Evolutionary conservation across 352 stramenopile genomes (phyloP).

Genomic region (Phytophthora kernoviae): DNA sequence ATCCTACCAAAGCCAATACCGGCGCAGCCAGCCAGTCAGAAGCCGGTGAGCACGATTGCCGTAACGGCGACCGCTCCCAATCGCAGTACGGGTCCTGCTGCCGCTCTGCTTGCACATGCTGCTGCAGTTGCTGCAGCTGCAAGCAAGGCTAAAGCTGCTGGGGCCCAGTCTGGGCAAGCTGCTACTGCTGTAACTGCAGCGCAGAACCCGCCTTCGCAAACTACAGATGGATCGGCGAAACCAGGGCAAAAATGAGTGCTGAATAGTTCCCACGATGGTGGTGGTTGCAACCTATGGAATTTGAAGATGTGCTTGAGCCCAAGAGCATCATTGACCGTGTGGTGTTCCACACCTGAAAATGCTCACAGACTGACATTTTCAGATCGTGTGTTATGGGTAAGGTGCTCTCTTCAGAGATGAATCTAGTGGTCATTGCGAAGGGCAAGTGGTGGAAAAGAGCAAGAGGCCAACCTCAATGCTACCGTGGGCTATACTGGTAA

Average conservation of each 20-base stretch:
- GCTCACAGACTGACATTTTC: too few species aligned
- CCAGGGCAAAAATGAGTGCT: background rate
- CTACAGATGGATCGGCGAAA: background rate
- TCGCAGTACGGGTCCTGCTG: conserved; percentile 6
- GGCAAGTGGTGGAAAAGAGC: too few species aligned
- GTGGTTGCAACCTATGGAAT: too few species aligned
- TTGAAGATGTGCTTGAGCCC: too few species aligned
- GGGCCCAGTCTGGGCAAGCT: background rate
- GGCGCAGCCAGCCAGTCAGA: background rate
- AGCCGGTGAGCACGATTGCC: background rate
- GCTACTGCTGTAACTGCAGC: background rate
- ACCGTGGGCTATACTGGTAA: too few species aligned
- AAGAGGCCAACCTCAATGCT: too few species aligned
- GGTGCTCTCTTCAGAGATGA: too few species aligned
- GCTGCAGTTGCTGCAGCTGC: conserved; percentile 19
- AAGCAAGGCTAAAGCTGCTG: conserved; percentile 6
- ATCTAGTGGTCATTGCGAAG: too few species aligned
- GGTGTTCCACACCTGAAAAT: too few species aligned
- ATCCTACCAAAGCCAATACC: conserved; percentile 3
- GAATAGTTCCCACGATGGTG: too few species aligned
- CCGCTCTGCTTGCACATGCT: conserved; percentile 24
- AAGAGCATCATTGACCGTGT: too few species aligned
- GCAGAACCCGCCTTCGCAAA: background rate
- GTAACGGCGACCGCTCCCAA: background rate
- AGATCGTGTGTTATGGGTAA: too few species aligned